These are phyloP conservation scores for Syncephalastrum racemosum DNA, from an alignment of 371 early-diverging fungal species.

Conservation along the genomic window DNA sequence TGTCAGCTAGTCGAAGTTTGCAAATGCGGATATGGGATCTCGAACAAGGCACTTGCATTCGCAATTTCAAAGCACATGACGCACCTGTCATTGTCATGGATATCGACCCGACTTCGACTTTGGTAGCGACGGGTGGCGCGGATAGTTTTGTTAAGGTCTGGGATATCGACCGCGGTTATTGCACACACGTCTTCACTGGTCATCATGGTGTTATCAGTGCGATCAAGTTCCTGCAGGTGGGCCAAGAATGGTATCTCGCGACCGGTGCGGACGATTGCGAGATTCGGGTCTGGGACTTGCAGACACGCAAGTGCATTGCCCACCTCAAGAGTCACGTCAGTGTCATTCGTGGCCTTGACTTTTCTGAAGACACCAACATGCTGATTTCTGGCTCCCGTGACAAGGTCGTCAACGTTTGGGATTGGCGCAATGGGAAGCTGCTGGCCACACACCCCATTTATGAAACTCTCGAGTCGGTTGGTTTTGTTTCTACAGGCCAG, in stretches of 20 bases:
- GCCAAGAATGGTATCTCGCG: slow-evolving; percentile 64
- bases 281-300: slow-evolving; percentile 89
- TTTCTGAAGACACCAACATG: slow-evolving; percentile 69
- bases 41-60: slow-evolving; percentile 59
- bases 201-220: slow-evolving; percentile 89
- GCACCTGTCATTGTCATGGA: slow-evolving; percentile 93
- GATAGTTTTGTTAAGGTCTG: slow-evolving; percentile 94
- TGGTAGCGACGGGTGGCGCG: slow-evolving; percentile 96
- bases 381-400: slow-evolving; percentile 94
- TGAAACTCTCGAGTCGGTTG: slow-evolving; percentile 78
- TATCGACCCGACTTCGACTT: slow-evolving; percentile 82
- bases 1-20: slow-evolving; percentile 82
- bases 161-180: slow-evolving; percentile 92
- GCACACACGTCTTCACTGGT: slow-evolving; percentile 94
- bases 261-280: slow-evolving; percentile 90
- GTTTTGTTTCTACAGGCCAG: slow-evolving; percentile 59
- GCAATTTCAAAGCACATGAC: slow-evolving; percentile 85
- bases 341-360: slow-evolving; percentile 87
- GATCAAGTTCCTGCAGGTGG: slow-evolving; percentile 78
- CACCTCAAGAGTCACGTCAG: slow-evolving; percentile 86
- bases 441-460: slow-evolving; percentile 86
- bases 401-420: slow-evolving; percentile 92
- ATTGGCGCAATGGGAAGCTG: slow-evolving; percentile 65
- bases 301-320: slow-evolving; percentile 57
- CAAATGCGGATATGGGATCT: slow-evolving; percentile 81